Evolutionary conservation across 2,329 filamentous ascomycete species (phyloP), one percentile per base, ranked within the genome.

Genomic region (Fusarium pininemorale): DNA sequence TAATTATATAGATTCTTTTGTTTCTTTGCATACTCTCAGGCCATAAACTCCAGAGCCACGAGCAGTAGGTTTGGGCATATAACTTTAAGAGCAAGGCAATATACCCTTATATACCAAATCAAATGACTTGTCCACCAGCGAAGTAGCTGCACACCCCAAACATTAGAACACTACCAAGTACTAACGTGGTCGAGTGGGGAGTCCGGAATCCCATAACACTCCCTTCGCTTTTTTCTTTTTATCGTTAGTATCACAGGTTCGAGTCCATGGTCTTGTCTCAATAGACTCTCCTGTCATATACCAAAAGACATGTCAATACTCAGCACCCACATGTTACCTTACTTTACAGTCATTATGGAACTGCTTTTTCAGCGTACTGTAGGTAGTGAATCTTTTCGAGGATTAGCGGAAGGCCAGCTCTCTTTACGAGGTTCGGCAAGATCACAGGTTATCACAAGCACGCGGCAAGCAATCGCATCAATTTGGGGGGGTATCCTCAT

Each of bases 81-180:
- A 57, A 57, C 28, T 30, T 16, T 45, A 22, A 26, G 9, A 9
- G 7, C 39, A 26, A n/a, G 18, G 13, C 9, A 15, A 7, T 12
- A 41, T 53, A 41, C 18, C 38, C 16, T 20, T 26, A 20, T 66
- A 38, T 66, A 42, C 38, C 20, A 42, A 50, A 70, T 15, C 41
- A 55, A 63, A 44, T n/a, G 0, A 8, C 14, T 9, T 3, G 16
- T 9, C 42, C 44, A 18, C 48, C 66, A 77, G 68, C 68, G 70
- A 75, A 75, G 69, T 72, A 75, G 66, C 69, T 54, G 20, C 45
- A 48, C 47, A 32, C 45, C 5, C 45, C 3, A 48, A n/a, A 22
- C 14, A 16, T 48, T 30, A 15, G 45, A 12, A 28, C 1, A 48
- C 26, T 28, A 8, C 20, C 5, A 30, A 30, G 6, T 48, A 22